A percentile compares a stretch with the other conserved stretches of the same genome.
These are phyloP conservation scores for Aspergillus kassunensis DNA, from an alignment of 495 filamentous ascomycete genomes.

Conservation along the genomic window DNA sequence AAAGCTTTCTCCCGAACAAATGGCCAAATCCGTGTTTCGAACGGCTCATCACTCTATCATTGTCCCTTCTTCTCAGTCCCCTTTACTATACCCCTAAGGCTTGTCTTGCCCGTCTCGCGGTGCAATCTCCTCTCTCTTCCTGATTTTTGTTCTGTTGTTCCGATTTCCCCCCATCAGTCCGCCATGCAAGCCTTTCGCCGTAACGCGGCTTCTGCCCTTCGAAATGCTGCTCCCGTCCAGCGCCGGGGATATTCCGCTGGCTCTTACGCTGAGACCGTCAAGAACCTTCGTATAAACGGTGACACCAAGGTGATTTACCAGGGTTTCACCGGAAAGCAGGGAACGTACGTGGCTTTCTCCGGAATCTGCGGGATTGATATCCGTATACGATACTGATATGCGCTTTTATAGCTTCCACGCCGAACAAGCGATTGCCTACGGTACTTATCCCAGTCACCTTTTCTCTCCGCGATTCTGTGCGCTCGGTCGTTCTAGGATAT, in stretches of 20 bases:
- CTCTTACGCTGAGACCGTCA: conserved; percentile 75
- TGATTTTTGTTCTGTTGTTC: conserved; percentile 1
- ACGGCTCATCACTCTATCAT: conserved; percentile 18
- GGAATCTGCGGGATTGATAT: not conserved
- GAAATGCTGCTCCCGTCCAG: conserved; percentile 45
- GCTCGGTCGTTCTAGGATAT: conserved; percentile 12
- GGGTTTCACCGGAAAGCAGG: conserved; percentile 97
- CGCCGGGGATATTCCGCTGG: conserved; percentile 67
- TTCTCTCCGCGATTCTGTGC: conserved; percentile 12
- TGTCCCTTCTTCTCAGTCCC: conserved; percentile 20
- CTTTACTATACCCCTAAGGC: conserved; percentile 12
- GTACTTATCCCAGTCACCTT: conserved; percentile 50
- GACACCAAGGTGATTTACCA: conserved; percentile 95
- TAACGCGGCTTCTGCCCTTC: conserved; percentile 46
- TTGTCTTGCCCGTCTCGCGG: conserved; percentile 4
- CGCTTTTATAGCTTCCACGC: conserved; percentile 76
- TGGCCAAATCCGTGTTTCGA: conserved; percentile 23
- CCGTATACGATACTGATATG: conserved; percentile 37
- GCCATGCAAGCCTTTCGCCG: conserved; percentile 54
- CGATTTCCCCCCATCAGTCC: conserved; percentile 19
- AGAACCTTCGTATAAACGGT: conserved; percentile 86
- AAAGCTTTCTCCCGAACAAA: conserved; percentile 43
- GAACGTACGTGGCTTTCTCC: conserved; percentile 72
- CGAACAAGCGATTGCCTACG: conserved; percentile 95
- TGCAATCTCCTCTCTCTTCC: conserved; percentile 12